phyloP scores from a whole-genome alignment of 2,329 filamentous ascomycete genomes.

The Fusarium albosuccineum region DNA sequence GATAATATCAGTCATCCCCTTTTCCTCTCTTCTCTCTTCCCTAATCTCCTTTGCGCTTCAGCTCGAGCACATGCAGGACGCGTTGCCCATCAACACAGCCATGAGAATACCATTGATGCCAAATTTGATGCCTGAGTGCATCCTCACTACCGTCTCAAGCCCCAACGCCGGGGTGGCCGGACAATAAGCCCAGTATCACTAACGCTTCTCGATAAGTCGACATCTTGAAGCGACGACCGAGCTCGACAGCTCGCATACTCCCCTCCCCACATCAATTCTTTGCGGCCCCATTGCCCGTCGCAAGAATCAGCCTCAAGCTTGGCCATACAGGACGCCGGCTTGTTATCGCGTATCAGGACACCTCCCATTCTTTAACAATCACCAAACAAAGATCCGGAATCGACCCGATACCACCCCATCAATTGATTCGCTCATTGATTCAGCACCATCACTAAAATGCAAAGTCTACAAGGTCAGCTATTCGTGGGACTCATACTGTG shows the following conservation, averaged over 20 bases:
- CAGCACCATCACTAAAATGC: constrained; percentile 33
- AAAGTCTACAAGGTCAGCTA: constrained; percentile 28
- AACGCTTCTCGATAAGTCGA: constrained; percentile 45
- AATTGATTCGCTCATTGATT: constrained; percentile 1
- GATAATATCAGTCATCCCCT: constrained; percentile 28
- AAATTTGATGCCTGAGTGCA: constrained; percentile 38
- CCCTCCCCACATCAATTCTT: constrained; percentile 10
- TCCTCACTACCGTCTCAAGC: constrained; percentile 54
- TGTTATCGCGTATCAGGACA: background rate
- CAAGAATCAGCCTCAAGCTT: background rate
- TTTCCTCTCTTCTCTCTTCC: constrained; percentile 28
- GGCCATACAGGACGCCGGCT: background rate
- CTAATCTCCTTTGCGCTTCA: constrained; percentile 29
- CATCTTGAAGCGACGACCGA: constrained; percentile 41
- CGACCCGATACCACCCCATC: background rate
- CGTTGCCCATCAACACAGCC: constrained; percentile 32
- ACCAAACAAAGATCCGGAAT: background rate
- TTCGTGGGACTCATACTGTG: background rate
- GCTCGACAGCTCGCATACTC: constrained; percentile 27
- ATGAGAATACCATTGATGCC: constrained; percentile 35
- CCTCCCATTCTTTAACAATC: background rate
- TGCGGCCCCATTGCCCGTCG: background rate
- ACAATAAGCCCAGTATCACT: constrained; percentile 53
- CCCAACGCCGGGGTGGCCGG: constrained; percentile 65
- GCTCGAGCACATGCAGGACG: constrained; percentile 38